Base-by-base conservation (phyloP, 1,139 yeast genomes). In the Saccharomycopsis hybrid region DNA sequence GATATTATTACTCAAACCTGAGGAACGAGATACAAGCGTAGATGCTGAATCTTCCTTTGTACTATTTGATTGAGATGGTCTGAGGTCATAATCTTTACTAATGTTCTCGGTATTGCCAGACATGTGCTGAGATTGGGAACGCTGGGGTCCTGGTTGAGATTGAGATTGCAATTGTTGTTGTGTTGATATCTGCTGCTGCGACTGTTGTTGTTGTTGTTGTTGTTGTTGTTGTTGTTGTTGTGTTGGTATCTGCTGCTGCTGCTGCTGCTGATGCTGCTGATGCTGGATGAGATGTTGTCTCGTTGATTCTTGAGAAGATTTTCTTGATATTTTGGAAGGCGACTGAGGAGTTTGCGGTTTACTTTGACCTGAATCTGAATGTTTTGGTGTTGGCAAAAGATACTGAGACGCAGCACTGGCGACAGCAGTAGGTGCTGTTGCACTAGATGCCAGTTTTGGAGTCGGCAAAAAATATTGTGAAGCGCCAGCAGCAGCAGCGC, bases 311-410 rank as follows among this genome's bases (percentile, higher is more conserved):
- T 8, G 11, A 11, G 30, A 24, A 28, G 36, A 24, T n/a, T 41
- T 28, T 7, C 30, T n/a, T 5, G 13, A 4, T 8, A 24, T 24
- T 24, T 8, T 39, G 13, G 44, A 25, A n/a, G 25, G 31, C 33
- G 41, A n/a, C 18, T 18, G 38, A 43, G 59, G 59, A 2, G 62
- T 61, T 13, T 9, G 32, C 39, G n/a, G 29, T 8, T 27, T n/a
- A 5, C 7, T 11, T 9, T 11, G 8, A 28, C 33, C 5, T 8
- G 11, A 13, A 31, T 8, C n/a, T 25, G 8, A 37, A 18, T 18
- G 18, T 8, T 18, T 18, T 18, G 43, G 43, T 8, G 43, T 39
- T 9, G 43, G 37, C 9, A 35, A 40, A 18, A 11, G 30, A 28
- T 33, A 38, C 24, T 29, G 40, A 31, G 43, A 30, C 7, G 45